Evolutionary conservation across 768 basidiomycete genomes (phyloP).

Genomic region (Dentipellis sp.): DNA sequence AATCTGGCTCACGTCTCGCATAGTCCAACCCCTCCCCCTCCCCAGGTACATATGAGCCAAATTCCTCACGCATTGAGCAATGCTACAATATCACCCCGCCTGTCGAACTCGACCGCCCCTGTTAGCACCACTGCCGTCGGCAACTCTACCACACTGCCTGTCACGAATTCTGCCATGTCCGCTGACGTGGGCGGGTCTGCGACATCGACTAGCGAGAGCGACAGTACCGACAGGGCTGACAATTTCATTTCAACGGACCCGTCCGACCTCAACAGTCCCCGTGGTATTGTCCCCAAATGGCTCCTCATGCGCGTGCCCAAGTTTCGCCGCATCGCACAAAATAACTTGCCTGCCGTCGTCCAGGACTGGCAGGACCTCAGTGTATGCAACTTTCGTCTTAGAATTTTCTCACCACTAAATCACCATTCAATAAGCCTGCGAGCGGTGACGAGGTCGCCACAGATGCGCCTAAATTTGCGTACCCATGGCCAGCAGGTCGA

Average conservation of each 20-base stretch:
- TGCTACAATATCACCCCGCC: not conserved
- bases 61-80: not conserved
- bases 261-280: slow-evolving; percentile 7
- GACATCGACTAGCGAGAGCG: not conserved
- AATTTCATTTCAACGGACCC: too few species aligned
- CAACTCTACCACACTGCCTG: slow-evolving; percentile 1
- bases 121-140: not conserved
- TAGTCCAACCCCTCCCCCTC: slow-evolving; percentile 7
- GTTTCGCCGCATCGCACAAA: slow-evolving; percentile 21
- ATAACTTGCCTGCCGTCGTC: slow-evolving; percentile 28
- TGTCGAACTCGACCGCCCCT: not conserved
- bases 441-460: slow-evolving; percentile 34
- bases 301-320: not conserved
- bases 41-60: slow-evolving; percentile 4
- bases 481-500: slow-evolving; percentile 39
- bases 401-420: not conserved
- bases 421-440: slow-evolving; percentile 12
- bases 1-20: not conserved
- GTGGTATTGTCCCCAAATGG: slow-evolving; percentile 4
- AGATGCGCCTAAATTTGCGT: slow-evolving; percentile 26
- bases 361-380: slow-evolving; percentile 38
- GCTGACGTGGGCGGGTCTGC: too few species aligned
- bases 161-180: too few species aligned
- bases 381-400: slow-evolving; percentile 9
- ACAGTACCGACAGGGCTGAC: too few species aligned